Evolutionary conservation across 148 eudicot species (phyloP), one percentile per base, ranked within the genome.

Genomic region (Silene latifolia): DNA sequence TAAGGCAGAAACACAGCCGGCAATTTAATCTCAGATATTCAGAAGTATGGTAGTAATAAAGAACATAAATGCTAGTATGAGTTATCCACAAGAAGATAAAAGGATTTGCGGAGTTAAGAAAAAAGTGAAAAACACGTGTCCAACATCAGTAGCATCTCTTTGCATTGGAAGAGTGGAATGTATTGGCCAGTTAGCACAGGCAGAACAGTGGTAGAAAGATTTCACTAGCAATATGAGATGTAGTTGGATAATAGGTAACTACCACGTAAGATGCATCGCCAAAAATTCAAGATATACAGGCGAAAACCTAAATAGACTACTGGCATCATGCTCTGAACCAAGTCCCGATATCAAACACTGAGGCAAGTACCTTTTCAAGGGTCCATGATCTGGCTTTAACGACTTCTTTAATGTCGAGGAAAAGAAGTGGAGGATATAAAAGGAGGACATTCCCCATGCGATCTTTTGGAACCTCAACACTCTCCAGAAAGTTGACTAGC

Each of bases 391-490:
- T 82, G 58, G 86, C 88, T 80, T 78, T 83, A 58, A 85, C 69
- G 63, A 79, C 84, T 74, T 84, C 83, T 74, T 84, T 83, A 70
- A 87, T 56, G 76, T 87, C 87, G 56, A 73, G 84, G 78, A 86
- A 86, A 46, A 91, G 47, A 67, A 94, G 80, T 11, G 97, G 91
- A 9, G 98, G 97, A 78, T 73, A 94, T 74, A 91, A 71, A 51
- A 94, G 81, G 73, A 94, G 77, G 61, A 91, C 72, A 71, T 83
- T 76, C 74, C 93, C 87, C 71, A 81, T 59, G 64, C 82, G 44
- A 21, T 80, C 84, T 79, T 73, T 78, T 67, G 89, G 84, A 48
- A 91, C 86, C 73, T 93, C 97, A 67, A 80, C 59, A 71, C 76
- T 79, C 82, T 85, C 86, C 39, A 94, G 86, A 79, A 86, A 94